Base-by-base conservation (phyloP, 768 basidiomycete species). In the Lentinula raphanica region DNA sequence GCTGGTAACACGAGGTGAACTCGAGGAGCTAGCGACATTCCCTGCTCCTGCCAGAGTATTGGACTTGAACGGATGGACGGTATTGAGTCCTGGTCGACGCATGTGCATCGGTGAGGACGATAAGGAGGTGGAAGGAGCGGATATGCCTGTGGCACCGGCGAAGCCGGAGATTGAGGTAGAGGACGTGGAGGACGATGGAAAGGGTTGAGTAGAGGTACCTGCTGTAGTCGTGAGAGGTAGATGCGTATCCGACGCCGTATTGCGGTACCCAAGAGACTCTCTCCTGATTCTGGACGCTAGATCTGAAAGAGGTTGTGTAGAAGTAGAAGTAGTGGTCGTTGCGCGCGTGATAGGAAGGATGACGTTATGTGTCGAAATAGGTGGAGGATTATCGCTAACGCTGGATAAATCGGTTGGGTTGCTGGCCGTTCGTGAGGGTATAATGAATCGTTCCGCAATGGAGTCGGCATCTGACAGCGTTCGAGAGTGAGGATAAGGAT, bases 61-160 rank as follows among this genome's bases (percentile, higher is more conserved):
- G 19, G 70, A 64, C 55, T 77, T 77, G 67, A 77, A 77, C 8
- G 73, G 75, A 54, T 75, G 67, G 1, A 72, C 69, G 2, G 66
- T 63, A 60, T 69, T 71, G 54, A 71, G 63, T 19, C 63, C 66
- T 17, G 71, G 72, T 39, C 71, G 59, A 7, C 74, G 63, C 44
- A 75, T 74, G 1, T 71, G 67, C 36, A 69, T 62, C 21, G 65
- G 67, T 48, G 35, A 65, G 48, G 55, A 55, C n/a, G 54, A 25
- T 28, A 25, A 29, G n/a, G 38, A 28, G 13, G 55, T 38, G 11
- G 56, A 21, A 17, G 46, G 36, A 7, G 32, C 38, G 29, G 57
- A 49, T 3, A 2, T 51, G 49, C 58, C 58, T 38, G 56, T 23
- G 8, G 11, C 32, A 21, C 49, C 32, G 13, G 49, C 8, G 32